A percentile compares a stretch with the other conserved stretches of the same genome.
phyloP scores from a whole-genome alignment of 176 grass and related monocot species.

The Oropetium thomaeum region DNA sequence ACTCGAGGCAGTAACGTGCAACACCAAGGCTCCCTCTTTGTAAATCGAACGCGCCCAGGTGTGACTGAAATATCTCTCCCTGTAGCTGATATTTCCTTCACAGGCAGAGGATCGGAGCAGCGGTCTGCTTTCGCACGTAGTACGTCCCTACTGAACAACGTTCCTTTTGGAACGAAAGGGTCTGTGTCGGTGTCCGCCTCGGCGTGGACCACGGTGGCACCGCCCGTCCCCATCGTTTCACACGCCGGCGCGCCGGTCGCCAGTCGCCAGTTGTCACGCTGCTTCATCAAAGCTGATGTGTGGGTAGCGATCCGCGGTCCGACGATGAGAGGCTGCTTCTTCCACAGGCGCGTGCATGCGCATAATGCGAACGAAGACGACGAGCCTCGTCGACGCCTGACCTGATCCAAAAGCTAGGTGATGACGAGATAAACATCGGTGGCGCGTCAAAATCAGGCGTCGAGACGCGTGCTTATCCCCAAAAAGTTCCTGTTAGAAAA shows the following conservation, averaged over 20 bases:
- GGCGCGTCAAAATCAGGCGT: neutral
- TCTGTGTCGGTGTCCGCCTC: neutral
- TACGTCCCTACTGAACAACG: neutral
- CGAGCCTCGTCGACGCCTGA: too few relatives aligned
- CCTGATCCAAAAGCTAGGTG: neutral
- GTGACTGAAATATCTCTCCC: constrained; percentile 25
- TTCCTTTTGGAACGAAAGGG: neutral
- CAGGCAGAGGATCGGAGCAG: neutral
- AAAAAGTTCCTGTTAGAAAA: constrained; percentile 3
- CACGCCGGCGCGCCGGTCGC: constrained; percentile 12
- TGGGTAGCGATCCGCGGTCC: neutral
- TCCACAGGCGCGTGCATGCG: neutral
- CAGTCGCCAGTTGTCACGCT: neutral
- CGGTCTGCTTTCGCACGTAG: neutral
- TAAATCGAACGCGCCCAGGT: neutral
- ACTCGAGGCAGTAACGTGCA: too few relatives aligned
- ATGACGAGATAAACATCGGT: neutral
- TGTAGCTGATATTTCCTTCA: constrained; percentile 18
- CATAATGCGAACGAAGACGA: neutral
- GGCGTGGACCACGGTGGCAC: constrained; percentile 28
- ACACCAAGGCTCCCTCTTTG: too few relatives aligned
- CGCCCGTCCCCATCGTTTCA: neutral
- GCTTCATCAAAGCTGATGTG: neutral
- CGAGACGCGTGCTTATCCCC: neutral
- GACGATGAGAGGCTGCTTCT: neutral